A percentile compares a stretch with the other conserved stretches of the same genome.
Evolutionary conservation across 2,329 filamentous ascomycete genomes (phyloP).

Genomic region (Diplodia scrobiculata): DNA sequence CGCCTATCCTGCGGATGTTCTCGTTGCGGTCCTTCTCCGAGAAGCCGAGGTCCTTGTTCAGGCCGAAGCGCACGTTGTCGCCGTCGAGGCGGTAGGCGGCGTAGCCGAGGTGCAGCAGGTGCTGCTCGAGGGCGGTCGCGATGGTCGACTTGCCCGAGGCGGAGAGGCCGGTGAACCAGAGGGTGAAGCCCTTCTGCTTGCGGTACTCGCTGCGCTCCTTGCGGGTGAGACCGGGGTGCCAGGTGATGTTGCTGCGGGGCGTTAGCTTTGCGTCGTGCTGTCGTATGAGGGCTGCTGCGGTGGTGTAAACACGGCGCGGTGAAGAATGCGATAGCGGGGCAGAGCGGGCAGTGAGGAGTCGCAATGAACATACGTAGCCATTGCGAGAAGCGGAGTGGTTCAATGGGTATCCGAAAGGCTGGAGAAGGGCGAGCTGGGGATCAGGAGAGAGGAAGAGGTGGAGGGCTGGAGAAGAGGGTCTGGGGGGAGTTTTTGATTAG

Average conservation of each 20-base stretch:
- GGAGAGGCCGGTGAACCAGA: constrained; percentile 97
- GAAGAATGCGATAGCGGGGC: constrained; percentile 12
- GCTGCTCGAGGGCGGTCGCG: constrained; percentile 93
- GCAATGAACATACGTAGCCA: constrained; percentile 42
- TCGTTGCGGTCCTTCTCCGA: constrained; percentile 90
- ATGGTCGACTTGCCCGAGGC: constrained; percentile 97
- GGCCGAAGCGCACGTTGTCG: constrained; percentile 96
- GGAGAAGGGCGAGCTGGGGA: background rate
- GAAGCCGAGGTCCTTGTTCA: constrained; percentile 98
- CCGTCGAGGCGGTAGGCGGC: constrained; percentile 92
- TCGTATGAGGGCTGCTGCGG: background rate
- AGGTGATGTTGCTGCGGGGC: constrained; percentile 76
- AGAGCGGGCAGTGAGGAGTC: background rate
- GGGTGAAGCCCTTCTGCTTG: constrained; percentile 85
- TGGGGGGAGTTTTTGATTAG: constrained; percentile 26
- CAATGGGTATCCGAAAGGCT: constrained; percentile 2
- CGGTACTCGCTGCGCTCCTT: constrained; percentile 72
- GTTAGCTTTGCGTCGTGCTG: background rate
- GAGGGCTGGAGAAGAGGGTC: constrained; percentile 13
- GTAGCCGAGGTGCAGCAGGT: constrained; percentile 82
- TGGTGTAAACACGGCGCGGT: background rate
- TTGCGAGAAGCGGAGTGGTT: constrained; percentile 30
- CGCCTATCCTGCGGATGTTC: constrained; percentile 95
- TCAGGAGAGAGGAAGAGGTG: constrained; percentile 7
- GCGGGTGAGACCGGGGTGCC: constrained; percentile 80